A percentile compares a stretch with the other conserved stretches of the same genome.
phyloP scores from a whole-genome alignment of 805 yeast species.

The Lachancea quebecensis region DNA sequence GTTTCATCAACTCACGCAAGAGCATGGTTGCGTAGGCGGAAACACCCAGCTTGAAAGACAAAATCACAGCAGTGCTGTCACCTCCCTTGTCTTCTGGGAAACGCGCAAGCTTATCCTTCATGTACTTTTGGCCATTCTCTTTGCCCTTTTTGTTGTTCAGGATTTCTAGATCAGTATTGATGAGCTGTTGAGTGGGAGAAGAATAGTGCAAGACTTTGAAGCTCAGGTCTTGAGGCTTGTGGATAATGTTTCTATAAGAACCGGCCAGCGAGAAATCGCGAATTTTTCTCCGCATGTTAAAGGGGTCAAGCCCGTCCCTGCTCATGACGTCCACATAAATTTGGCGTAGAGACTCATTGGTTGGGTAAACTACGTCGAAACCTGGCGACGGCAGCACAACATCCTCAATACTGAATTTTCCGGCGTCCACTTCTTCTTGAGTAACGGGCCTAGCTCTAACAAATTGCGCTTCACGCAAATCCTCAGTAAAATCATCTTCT shows the following conservation, averaged over 20 bases:
- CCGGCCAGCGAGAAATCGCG: conserved; percentile 91
- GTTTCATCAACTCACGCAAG: conserved; percentile 78
- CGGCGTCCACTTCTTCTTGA: conserved; percentile 55
- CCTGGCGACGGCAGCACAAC: conserved; percentile 97
- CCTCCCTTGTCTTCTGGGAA: conserved; percentile 36
- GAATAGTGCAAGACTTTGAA: conserved; percentile 57
- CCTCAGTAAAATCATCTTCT: conserved; percentile 62
- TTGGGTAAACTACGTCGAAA: conserved; percentile 81
- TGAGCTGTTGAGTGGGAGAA: conserved; percentile 60
- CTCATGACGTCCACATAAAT: conserved; percentile 70
- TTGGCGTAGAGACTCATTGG: conserved; percentile 49
- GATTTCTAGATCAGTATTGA: conserved; percentile 70
- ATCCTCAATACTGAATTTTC: conserved; percentile 64
- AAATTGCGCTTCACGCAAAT: conserved; percentile 49
- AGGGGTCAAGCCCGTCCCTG: conserved; percentile 76
- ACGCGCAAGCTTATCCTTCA: conserved; percentile 29
- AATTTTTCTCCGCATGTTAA: conserved; percentile 74
- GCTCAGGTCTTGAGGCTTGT: conserved; percentile 57
- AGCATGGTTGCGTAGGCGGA: conserved; percentile 98
- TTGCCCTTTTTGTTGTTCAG: conserved; percentile 34
- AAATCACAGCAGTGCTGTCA: conserved; percentile 56
- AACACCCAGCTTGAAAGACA: conserved; percentile 71
- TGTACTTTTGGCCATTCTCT: conserved; percentile 27
- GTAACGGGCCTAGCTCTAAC: conserved; percentile 71
- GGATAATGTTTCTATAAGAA: conserved; percentile 68